A percentile compares a stretch with the other conserved stretches of the same genome.
These are phyloP conservation scores for Auxenochlorella pyrenoidosa DNA, from an alignment of 139 green algal species.

Conservation along the genomic window DNA sequence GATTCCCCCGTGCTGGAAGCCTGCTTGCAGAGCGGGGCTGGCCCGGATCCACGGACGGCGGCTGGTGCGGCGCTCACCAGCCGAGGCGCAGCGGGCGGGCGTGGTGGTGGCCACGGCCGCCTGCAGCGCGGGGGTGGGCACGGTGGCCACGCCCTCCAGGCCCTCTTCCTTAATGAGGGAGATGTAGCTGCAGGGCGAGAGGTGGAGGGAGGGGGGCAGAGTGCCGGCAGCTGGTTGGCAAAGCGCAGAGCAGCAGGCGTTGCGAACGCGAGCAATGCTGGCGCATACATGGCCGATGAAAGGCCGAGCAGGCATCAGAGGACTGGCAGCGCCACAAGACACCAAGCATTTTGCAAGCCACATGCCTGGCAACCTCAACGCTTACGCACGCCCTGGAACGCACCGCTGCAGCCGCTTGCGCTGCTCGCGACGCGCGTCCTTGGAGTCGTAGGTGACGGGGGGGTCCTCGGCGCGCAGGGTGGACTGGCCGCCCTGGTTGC, in stretches of 20 bases:
- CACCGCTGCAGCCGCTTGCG: slow-evolving; percentile 22
- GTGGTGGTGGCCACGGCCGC: not conserved
- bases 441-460: slow-evolving; percentile 30
- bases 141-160: not conserved
- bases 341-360: too few relatives aligned
- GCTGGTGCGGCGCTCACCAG: not conserved
- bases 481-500: slow-evolving; percentile 37
- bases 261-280: too few relatives aligned
- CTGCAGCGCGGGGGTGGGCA: not conserved
- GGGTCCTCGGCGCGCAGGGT: slow-evolving; percentile 53
- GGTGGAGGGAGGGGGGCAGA: not conserved
- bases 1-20: too few relatives aligned
- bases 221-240: too few relatives aligned
- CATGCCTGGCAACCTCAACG: too few relatives aligned
- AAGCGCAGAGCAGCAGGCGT: too few relatives aligned
- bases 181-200: not conserved
- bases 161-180: slow-evolving; percentile 29
- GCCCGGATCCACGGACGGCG: too few relatives aligned
- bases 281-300: too few relatives aligned
- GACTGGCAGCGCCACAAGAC: too few relatives aligned
- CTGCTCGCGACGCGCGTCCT: slow-evolving; percentile 5
- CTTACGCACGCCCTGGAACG: too few relatives aligned
- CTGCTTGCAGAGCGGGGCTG: too few relatives aligned
- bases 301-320: too few relatives aligned
- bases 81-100: not conserved